Conservation (phyloP, 192 early-diverging fungal genomes). For the Lunasporangiospora selenospora region DNA sequence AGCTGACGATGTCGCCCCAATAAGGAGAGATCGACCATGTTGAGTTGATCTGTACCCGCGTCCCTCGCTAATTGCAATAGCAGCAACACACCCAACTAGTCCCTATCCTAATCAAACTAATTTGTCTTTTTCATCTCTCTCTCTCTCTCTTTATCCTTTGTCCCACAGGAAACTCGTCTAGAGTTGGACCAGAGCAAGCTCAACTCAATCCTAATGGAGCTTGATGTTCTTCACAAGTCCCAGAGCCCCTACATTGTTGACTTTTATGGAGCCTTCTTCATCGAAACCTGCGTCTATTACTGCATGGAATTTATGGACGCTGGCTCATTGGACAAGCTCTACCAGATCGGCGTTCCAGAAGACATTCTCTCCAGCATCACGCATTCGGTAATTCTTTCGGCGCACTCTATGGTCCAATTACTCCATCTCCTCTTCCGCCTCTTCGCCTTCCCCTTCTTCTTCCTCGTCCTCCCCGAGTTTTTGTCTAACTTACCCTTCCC, state of each 20-base stretch:
- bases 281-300: conserved; percentile 96
- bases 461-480: too few species aligned
- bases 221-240: conserved; percentile 91
- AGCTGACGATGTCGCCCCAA: too few species aligned
- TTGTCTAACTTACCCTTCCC: conserved; percentile 4
- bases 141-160: neutral
- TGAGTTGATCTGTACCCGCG: too few species aligned
- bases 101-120: neutral
- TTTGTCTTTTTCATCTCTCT: neutral
- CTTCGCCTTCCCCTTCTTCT: too few species aligned
- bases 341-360: conserved; percentile 83
- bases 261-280: conserved; percentile 97
- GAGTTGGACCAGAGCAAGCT: conserved; percentile 89
- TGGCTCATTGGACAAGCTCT: conserved; percentile 89
- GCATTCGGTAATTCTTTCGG: conserved; percentile 68
- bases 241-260: conserved; percentile 93
- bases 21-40: too few species aligned
- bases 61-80: too few species aligned
- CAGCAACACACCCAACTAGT: too few species aligned
- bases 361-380: conserved; percentile 79
- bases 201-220: conserved; percentile 96
- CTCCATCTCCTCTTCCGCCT: too few species aligned
- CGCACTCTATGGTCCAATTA: too few species aligned
- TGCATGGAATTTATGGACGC: conserved; percentile 99
- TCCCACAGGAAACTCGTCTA: conserved; percentile 81